Base-by-base conservation (phyloP, 768 basidiomycete genomes). In the Kockovaella imperatae region DNA sequence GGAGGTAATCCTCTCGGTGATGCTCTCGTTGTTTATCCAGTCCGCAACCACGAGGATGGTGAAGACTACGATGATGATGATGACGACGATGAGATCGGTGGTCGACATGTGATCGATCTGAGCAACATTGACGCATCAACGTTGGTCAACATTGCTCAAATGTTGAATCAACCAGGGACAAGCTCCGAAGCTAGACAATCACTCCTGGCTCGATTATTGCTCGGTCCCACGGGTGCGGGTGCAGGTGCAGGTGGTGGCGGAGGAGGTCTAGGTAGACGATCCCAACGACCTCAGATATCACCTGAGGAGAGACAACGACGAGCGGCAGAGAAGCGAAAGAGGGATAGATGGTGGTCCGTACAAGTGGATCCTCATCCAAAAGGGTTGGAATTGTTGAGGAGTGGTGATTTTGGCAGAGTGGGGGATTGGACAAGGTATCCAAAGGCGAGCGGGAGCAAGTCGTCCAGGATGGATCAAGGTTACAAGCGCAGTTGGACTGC, bases 401-500 rank as follows among this genome's bases (percentile, higher is more conserved):
- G 49, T 4, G 68, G 68, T 7, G 67, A 68, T 38, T 70, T 70
- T 52, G 68, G 68, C 2, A 47, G 45, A 35, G 64, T 67, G 1
- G 64, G 66, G 5, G 47, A 54, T 23, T 63, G 59, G 62, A 31
- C 24, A 39, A 14, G 29, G 17, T 15, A n/a, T 24, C 23, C 14
- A 13, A 34, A 25, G 41, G 45, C 3, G 21, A 49, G 42, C 31
- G 42, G 30, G 11, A 39, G 29, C 24, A 42, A 40, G 28, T 47
- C 43, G 29, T 35, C 42, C 23, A 26, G 38, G 14, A 50, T 28
- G 42, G 49, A n/a, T 41, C n/a, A 6, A 29, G 44, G 35, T 17
- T 15, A 4, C 23, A 31, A 42, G 20, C 44, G 4, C 15, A 44
- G 47, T 42, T 35, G 45, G 36, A 11, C 36, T 7, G 14, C 36